Conservation (phyloP, 2,329 filamentous ascomycete species). For the Claviceps arundinis region DNA sequence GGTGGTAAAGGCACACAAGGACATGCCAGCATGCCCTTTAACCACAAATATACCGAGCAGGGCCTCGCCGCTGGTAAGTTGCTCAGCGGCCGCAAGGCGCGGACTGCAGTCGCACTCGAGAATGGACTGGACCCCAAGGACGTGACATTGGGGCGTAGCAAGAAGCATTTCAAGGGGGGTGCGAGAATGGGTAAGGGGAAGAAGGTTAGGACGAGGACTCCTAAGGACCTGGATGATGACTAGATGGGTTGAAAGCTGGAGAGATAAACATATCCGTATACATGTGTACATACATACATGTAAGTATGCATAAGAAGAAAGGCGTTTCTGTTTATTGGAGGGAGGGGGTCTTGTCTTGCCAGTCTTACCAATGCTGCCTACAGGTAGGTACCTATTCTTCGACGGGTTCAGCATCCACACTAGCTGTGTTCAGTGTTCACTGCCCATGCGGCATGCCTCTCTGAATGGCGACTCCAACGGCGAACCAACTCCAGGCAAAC, state of each 20-base stretch:
- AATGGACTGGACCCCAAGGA: conserved; percentile 75
- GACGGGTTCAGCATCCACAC: too few relatives aligned
- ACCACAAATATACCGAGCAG: conserved; percentile 77
- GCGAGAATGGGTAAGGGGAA: conserved; percentile 46
- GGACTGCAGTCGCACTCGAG: conserved; percentile 69
- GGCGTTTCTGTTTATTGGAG: too few relatives aligned
- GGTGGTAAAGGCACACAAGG: conserved; percentile 48
- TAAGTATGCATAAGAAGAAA: neutral
- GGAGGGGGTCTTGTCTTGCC: too few relatives aligned
- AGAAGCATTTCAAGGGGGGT: conserved; percentile 91
- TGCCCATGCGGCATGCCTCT: too few relatives aligned
- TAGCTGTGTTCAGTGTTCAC: too few relatives aligned
- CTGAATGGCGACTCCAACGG: too few relatives aligned
- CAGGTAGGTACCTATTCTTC: too few relatives aligned
- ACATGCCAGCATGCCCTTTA: conserved; percentile 70
- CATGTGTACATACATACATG: neutral
- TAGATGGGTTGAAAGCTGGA: neutral
- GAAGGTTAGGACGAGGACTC: conserved; percentile 12
- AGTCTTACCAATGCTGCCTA: too few relatives aligned
- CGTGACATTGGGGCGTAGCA: conserved; percentile 49
- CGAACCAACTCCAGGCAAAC: too few relatives aligned
- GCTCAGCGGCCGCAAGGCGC: conserved; percentile 71
- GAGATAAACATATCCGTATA: neutral
- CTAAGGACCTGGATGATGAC: conserved; percentile 5
- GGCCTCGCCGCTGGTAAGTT: conserved; percentile 46